Evolutionary conservation across 2,329 filamentous ascomycete species (phyloP).

Genomic region (Gaeumannomyces tritici): DNA sequence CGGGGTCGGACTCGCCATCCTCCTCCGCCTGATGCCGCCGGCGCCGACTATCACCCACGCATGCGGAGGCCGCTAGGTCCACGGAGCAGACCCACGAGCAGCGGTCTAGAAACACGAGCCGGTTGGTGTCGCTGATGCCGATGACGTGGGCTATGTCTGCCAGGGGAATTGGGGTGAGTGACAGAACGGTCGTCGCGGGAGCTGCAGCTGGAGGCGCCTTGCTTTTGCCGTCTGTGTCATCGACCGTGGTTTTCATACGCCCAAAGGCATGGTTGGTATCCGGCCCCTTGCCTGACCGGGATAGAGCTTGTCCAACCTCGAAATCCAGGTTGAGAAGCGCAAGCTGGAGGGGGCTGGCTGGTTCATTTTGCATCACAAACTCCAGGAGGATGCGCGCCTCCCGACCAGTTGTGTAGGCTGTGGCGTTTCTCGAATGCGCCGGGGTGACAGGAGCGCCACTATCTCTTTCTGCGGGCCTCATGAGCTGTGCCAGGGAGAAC

Average conservation of each 20-base stretch:
- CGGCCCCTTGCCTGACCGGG: too few relatives aligned
- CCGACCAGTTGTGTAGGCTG: slow-evolving; percentile 6
- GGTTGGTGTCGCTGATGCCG: slow-evolving; percentile 10
- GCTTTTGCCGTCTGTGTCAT: too few relatives aligned
- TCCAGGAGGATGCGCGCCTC: slow-evolving; percentile 12
- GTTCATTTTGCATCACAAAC: slow-evolving; percentile 11
- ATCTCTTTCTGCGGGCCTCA: slow-evolving; percentile 9
- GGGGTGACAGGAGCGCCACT: slow-evolving; percentile 5
- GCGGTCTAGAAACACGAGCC: slow-evolving; percentile 17
- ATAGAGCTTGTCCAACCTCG: too few relatives aligned
- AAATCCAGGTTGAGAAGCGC: too few relatives aligned
- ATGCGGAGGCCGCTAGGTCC: slow-evolving; percentile 5
- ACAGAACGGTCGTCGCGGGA: too few relatives aligned
- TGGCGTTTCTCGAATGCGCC: slow-evolving; percentile 14
- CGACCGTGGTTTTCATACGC: too few relatives aligned
- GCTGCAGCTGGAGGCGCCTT: too few relatives aligned
- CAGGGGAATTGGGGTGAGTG: too few relatives aligned
- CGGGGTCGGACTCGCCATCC: too few relatives aligned
- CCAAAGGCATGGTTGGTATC: too few relatives aligned
- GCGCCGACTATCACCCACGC: neutral
- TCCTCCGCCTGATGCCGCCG: too few relatives aligned
- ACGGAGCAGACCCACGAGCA: slow-evolving; percentile 19
- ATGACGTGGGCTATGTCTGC: slow-evolving; percentile 12
- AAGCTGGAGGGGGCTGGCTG: neutral
- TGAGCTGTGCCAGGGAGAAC: too few relatives aligned